Percentiles rank a stretch among this genome's conserved stretches.
phyloP scores from a whole-genome alignment of 768 basidiomycete genomes.

The Mrakia gelida region DNA sequence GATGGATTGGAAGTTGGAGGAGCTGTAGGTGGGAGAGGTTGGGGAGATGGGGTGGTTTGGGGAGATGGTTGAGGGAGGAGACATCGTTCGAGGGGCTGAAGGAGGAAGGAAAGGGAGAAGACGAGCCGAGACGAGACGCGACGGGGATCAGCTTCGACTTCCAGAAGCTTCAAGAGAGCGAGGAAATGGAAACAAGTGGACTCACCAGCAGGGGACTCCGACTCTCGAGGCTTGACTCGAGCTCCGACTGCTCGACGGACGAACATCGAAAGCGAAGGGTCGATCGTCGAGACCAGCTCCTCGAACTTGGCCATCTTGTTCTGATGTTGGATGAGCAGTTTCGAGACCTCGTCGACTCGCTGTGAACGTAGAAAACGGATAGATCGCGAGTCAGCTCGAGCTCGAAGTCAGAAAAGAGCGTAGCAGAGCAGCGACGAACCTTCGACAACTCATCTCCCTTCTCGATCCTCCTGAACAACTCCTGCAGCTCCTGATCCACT shows the following conservation, averaged over 20 bases:
- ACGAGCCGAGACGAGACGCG: not conserved
- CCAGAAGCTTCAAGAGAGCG: not conserved
- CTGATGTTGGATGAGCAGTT: constrained; percentile 86
- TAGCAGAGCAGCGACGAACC: constrained; percentile 13
- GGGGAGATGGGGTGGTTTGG: not conserved
- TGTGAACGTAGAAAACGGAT: constrained; percentile 40
- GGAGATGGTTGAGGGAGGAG: not conserved
- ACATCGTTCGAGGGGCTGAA: not conserved
- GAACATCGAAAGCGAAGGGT: constrained; percentile 24
- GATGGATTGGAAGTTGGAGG: not conserved
- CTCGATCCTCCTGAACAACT: constrained; percentile 61
- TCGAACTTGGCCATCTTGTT: constrained; percentile 38
- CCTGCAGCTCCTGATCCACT: constrained; percentile 66
- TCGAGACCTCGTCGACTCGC: constrained; percentile 88
- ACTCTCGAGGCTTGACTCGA: constrained; percentile 16
- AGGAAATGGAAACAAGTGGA: not conserved
- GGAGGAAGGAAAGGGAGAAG: not conserved
- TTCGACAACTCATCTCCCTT: constrained; percentile 27
- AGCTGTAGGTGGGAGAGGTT: not conserved
- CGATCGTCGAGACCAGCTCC: constrained; percentile 25
- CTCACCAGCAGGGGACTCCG: constrained; percentile 12
- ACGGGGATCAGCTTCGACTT: not conserved
- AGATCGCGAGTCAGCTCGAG: not conserved
- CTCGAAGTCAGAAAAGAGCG: not conserved
- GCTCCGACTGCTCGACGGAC: constrained; percentile 27